Percentiles rank a stretch among this genome's conserved stretches.
Conservation (phyloP, 495 filamentous ascomycete genomes). For the Penicillium antarcticum region DNA sequence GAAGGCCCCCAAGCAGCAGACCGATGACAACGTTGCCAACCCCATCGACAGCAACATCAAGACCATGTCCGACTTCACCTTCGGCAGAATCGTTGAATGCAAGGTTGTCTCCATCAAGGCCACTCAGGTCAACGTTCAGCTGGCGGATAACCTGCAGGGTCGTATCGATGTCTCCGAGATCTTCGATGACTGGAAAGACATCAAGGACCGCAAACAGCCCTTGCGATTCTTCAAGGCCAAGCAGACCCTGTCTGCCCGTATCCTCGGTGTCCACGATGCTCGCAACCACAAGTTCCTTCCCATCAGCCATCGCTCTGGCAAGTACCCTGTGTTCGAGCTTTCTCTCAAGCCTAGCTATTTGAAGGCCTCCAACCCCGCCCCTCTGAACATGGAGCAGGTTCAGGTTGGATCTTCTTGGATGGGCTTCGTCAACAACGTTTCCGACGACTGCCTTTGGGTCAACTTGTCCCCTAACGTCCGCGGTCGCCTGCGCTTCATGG, state of each 20-base stretch:
- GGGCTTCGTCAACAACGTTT: slow-evolving; percentile 86
- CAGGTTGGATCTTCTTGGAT: slow-evolving; percentile 64
- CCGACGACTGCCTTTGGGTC: slow-evolving; percentile 76
- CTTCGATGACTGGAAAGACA: slow-evolving; percentile 83
- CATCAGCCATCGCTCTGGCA: slow-evolving; percentile 76
- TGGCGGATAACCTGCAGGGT: slow-evolving; percentile 87
- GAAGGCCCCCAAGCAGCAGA: slow-evolving; percentile 26
- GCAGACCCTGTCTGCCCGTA: slow-evolving; percentile 66
- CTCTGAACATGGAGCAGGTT: slow-evolving; percentile 71
- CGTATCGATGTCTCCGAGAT: slow-evolving; percentile 86
- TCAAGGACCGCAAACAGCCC: slow-evolving; percentile 76
- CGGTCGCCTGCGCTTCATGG: slow-evolving; percentile 73
- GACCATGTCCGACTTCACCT: slow-evolving; percentile 62
- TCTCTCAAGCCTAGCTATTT: slow-evolving; percentile 75
- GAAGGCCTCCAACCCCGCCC: slow-evolving; percentile 47
- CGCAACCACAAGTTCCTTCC: slow-evolving; percentile 88
- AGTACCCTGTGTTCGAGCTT: slow-evolving; percentile 79
- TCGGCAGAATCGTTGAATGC: slow-evolving; percentile 77
- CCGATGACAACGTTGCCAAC: slow-evolving; percentile 51
- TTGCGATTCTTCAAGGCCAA: slow-evolving; percentile 67
- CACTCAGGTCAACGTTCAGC: slow-evolving; percentile 85
- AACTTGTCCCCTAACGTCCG: slow-evolving; percentile 88
- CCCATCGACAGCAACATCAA: slow-evolving; percentile 65
- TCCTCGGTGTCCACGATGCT: slow-evolving; percentile 86
- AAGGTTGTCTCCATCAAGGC: slow-evolving; percentile 75